phyloP scores from a whole-genome alignment of 192 early-diverging fungal species.

The Linnemannia elongata region DNA sequence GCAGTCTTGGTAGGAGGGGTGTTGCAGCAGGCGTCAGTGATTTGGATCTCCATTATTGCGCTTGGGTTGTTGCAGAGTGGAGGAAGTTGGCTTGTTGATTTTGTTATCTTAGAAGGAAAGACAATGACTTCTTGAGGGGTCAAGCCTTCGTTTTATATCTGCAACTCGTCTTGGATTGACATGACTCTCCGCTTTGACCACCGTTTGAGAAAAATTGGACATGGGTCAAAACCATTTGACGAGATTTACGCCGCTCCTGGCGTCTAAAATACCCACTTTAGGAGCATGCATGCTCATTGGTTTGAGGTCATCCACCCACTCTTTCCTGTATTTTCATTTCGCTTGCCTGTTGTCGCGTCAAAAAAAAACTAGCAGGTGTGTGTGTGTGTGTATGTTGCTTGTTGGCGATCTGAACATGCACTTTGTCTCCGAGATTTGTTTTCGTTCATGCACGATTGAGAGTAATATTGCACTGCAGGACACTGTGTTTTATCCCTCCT shows the following conservation, averaged over 20 bases:
- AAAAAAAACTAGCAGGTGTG: background rate
- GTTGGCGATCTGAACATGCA: background rate
- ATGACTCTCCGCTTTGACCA: background rate
- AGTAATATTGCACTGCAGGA: background rate
- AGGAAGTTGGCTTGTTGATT: background rate
- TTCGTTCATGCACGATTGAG: background rate
- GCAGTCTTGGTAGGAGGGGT: conserved; percentile 26
- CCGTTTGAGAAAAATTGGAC: background rate
- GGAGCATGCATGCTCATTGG: background rate
- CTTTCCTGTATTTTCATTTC: background rate
- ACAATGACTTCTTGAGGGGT: background rate
- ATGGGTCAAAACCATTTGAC: background rate
- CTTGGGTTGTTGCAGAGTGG: background rate
- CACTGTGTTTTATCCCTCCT: background rate
- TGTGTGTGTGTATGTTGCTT: background rate
- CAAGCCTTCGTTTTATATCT: background rate
- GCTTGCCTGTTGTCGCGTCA: background rate
- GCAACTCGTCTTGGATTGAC: background rate
- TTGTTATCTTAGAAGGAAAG: background rate
- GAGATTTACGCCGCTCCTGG: conserved; percentile 8
- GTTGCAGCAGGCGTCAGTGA: conserved; percentile 31
- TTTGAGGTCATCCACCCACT: background rate
- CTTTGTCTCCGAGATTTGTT: background rate
- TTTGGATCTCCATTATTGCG: conserved; percentile 9
- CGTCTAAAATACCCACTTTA: background rate